Base-by-base conservation (phyloP, 257 asterid species). In the Solanum chilense region DNA sequence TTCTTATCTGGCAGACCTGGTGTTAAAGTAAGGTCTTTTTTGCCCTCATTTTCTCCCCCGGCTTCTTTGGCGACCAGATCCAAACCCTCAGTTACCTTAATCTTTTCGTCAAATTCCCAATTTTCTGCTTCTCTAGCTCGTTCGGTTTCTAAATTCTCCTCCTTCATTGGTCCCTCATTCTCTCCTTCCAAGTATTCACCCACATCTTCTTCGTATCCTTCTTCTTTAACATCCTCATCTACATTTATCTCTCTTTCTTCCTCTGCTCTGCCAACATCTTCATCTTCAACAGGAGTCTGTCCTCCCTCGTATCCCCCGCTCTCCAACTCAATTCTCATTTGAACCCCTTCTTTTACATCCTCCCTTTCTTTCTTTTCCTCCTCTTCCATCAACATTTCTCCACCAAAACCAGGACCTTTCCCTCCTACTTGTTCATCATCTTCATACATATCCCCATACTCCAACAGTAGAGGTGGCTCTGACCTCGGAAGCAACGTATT, bases 401-500 rank as follows among this genome's bases (percentile, higher is more conserved):
- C 49, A 9, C 66, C 64, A 33, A 44, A 47, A 69, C 39, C 82
- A 5, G 37, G 5, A 23, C 60, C 39, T 23, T 83, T 8, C 12
- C 66, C 42, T 31, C 83, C n/a, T 47, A 64, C 20, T 33, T 70
- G 33, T 10, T 12, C 88, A 62, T 88, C 90, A 29, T 45, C 85
- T 58, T 56, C 86, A 44, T 71, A 52, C 68, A 18, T 5, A 37
- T 45, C 64, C 39, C 33, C 87, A 81, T 88, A 85, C 29, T 85
- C 94, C 88, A 90, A 33, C 39, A 71, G 47, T 35, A 27, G 74
- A 37, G 80, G 76, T 33, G 85, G 31, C 6, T 82, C 29, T 1
- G 93, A 91, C 10, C 52, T 91, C 45, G 95, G 93, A 49, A 93
- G 88, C 85, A 95, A 89, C 35, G 90, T 93, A 91, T 90, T 91